A percentile compares a stretch with the other conserved stretches of the same genome.
phyloP scores from a whole-genome alignment of 1,284 basidiomycete genomes.

The Trichosporon asahii region DNA sequence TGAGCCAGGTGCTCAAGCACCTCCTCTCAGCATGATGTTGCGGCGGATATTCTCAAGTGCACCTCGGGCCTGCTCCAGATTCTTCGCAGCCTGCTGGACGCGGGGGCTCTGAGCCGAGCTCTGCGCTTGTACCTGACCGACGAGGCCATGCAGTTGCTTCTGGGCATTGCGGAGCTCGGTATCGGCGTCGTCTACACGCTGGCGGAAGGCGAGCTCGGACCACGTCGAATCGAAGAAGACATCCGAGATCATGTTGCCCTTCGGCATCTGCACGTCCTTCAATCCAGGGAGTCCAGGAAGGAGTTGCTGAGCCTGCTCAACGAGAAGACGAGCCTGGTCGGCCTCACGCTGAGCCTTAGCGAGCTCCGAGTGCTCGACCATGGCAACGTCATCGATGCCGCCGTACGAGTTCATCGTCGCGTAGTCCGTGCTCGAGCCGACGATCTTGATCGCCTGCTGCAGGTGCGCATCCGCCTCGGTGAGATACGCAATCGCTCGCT shows the following conservation, averaged over 20 bases:
- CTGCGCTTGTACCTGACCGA: slow-evolving; percentile 7
- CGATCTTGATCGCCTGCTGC: slow-evolving; percentile 5
- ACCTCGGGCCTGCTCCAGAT: slow-evolving; percentile 14
- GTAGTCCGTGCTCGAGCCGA: neutral
- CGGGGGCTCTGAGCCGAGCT: neutral
- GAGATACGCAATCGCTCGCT: slow-evolving; percentile 22
- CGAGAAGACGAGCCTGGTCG: slow-evolving; percentile 27
- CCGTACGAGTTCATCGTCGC: slow-evolving; percentile 14
- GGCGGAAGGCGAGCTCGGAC: slow-evolving; percentile 28
- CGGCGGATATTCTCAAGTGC: slow-evolving; percentile 14
- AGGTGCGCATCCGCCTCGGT: slow-evolving; percentile 19
- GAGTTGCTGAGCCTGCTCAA: slow-evolving; percentile 28
- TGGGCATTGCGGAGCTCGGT: neutral
- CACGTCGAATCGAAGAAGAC: slow-evolving; percentile 34
- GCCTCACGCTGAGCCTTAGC: slow-evolving; percentile 26
- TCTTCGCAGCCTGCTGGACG: neutral
- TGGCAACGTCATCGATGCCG: slow-evolving; percentile 7
- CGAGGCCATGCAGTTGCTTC: slow-evolving; percentile 5
- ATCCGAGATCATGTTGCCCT: slow-evolving; percentile 27
- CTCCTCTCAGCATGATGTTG: slow-evolving; percentile 13
- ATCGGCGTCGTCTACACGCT: slow-evolving; percentile 19
- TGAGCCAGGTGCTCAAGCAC: neutral
- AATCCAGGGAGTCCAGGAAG: slow-evolving; percentile 24
- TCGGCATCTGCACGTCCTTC: slow-evolving; percentile 19
- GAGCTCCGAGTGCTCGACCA: slow-evolving; percentile 22